Evolutionary conservation across 345 rosid species (phyloP).

Genomic region (Gossypium anomalum): DNA sequence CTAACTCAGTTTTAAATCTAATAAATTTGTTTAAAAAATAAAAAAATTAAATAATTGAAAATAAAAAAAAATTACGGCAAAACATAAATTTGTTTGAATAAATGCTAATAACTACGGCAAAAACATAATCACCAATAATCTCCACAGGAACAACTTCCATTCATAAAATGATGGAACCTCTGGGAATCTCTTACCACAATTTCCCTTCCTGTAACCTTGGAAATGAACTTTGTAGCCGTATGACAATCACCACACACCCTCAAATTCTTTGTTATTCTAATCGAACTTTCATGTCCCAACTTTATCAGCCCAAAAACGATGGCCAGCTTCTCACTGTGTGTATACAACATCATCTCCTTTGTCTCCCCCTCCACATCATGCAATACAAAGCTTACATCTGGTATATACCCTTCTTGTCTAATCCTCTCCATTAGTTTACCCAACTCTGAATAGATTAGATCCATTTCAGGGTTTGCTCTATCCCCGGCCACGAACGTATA

Average conservation of each 20-base stretch:
- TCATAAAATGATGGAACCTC: slow-evolving; percentile 71
- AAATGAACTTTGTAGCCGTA: slow-evolving; percentile 62
- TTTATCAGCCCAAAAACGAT: slow-evolving; percentile 77
- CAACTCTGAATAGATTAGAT: slow-evolving; percentile 20
- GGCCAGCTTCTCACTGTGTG: slow-evolving; percentile 66
- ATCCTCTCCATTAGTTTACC: slow-evolving; percentile 19
- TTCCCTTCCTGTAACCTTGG: slow-evolving; percentile 58
- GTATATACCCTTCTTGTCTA: slow-evolving; percentile 12
- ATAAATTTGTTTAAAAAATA: too few species aligned
- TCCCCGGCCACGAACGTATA: slow-evolving; percentile 48
- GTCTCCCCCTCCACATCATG: slow-evolving; percentile 86
- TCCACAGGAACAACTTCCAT: slow-evolving; percentile 65
- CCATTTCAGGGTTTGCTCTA: slow-evolving; percentile 17
- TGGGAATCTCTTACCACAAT: slow-evolving; percentile 74
- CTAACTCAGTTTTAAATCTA: too few species aligned
- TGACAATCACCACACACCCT: slow-evolving; percentile 80
- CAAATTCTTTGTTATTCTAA: slow-evolving; percentile 71
- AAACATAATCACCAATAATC: slow-evolving; percentile 59
- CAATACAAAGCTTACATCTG: slow-evolving; percentile 45
- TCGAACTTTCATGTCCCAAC: slow-evolving; percentile 54
- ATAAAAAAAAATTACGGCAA: too few species aligned
- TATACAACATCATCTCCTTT: slow-evolving; percentile 43
- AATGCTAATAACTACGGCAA: not conserved
- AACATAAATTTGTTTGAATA: too few species aligned
- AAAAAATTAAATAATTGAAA: too few species aligned